Evolutionary conservation across 2,329 filamentous ascomycete species (phyloP), one percentile per base, ranked within the genome.

Genomic region (Neophaeococcomyces mojaviensis): DNA sequence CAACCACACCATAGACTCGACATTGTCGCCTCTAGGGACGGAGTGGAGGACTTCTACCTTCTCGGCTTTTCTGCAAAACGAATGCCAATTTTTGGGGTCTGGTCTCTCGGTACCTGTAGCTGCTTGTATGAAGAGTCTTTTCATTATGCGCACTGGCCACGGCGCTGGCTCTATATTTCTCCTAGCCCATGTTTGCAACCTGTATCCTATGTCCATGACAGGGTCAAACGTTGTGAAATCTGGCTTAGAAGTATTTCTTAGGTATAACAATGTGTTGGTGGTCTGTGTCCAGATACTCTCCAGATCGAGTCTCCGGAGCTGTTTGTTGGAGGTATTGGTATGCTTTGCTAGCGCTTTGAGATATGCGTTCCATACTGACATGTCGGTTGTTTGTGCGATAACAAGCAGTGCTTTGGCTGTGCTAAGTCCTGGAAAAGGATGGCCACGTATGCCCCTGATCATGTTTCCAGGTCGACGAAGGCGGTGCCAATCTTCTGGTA

Each of bases 351-450:
- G 26, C 26, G 50, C 50, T 46, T 40, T 41, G 15, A 55, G 38
- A 20, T 49, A 49, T 3, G 42, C 46, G 24, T 55, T 55, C 52
- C 50, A 55, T 18, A 47, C 40, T n/a, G 44, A 39, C 20, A 47
- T 48, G 20, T 53, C 44, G 5, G 20, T 39, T 10, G 36, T 31
- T 16, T 44, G 43, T 35, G 34, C 13, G n/a, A 37, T 36, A 8
- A 12, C 15, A 10, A 44, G 33, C 42, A 44, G 10, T 16, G 18
- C 15, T 13, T 18, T 4, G 4, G 42, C 42, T 15, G 24, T 28
- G 24, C 24, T 28, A 10, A 24, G 10, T 5, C 20, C 15, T 26
- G 19, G 13, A 20, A 39, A 26, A 26, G 10, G 7, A 4, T 13
- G 20, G 37, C 15, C 20, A 20, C 15, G 5, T 6, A n/a, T 6